A percentile compares a stretch with the other conserved stretches of the same genome.
phyloP scores from a whole-genome alignment of 495 filamentous ascomycete genomes.

The Xylaria venustula region DNA sequence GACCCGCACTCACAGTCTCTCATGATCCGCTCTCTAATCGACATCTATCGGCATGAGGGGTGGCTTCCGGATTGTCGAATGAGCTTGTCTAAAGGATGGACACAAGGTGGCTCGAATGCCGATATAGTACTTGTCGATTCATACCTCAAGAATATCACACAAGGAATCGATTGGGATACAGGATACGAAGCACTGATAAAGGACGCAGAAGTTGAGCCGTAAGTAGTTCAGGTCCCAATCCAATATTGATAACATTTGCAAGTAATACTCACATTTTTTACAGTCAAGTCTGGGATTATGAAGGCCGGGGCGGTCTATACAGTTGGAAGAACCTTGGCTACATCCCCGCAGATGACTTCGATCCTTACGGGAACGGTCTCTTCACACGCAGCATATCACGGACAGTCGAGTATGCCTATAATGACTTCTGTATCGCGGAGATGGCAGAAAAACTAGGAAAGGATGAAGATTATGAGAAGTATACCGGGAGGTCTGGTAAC shows the following conservation, averaged over 20 bases:
- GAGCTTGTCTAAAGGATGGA: constrained; percentile 62
- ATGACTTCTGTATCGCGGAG: constrained; percentile 67
- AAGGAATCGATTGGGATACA: constrained; percentile 60
- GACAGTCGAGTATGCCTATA: constrained; percentile 71
- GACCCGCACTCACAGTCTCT: constrained; percentile 61
- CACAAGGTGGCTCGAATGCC: constrained; percentile 72
- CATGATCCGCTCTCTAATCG: constrained; percentile 64
- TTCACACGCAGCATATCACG: constrained; percentile 65
- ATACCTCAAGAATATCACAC: constrained; percentile 61
- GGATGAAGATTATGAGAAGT: constrained; percentile 55
- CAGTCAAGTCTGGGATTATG: constrained; percentile 57
- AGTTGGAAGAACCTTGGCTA: constrained; percentile 64
- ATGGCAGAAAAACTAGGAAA: constrained; percentile 57
- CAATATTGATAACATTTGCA: neutral
- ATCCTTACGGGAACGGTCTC: constrained; percentile 59
- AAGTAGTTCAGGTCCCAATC: constrained; percentile 10
- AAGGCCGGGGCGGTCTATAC: constrained; percentile 63
- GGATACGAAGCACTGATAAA: constrained; percentile 66
- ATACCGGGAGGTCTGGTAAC: constrained; percentile 53
- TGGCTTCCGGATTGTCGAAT: constrained; percentile 66
- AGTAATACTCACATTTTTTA: neutral
- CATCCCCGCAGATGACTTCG: constrained; percentile 62
- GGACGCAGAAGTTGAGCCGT: constrained; percentile 66
- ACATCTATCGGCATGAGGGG: constrained; percentile 66
- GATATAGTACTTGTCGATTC: constrained; percentile 66